Base-by-base conservation (phyloP, 2,329 filamentous ascomycete genomes). In the Arachnopeziza araneosa region DNA sequence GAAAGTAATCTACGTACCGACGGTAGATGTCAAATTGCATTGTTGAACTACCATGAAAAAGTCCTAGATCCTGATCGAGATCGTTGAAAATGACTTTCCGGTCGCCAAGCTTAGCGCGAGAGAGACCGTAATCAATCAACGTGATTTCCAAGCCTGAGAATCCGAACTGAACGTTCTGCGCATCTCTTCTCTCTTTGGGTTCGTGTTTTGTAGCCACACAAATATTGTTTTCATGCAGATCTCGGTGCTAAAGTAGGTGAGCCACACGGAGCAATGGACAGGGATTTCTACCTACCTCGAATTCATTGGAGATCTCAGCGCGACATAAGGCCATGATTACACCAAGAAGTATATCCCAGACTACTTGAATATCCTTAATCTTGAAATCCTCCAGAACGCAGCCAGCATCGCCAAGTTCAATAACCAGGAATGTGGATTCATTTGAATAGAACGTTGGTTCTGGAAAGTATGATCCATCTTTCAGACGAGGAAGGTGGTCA, bases 191-290 rank as follows among this genome's bases (percentile, higher is more conserved):
- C 14, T 52, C n/a, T 8, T 44, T 22, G 14, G 50, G 24, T 24
- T 52, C 21, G 22, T 8, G 50, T n/a, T 24, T 52, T 12, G 8
- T 52, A 23, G 6, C 21, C 14, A 87, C 77, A 63, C 85, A 87
- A 19, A 88, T 72, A 64, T 88, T 87, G 4, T 84, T 84, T 64
- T 88, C 84, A 65, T 88, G 85, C 3, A 88, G 75, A 66, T 88
- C 85, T 6, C 85, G 82, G 66, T 88, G 85, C 83, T 86, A 62
- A 6, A 44, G 14, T 9, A 52, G 24, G 44, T 59, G 19, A 53
- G 52, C 56, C 21, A 21, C 9, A 19, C 24, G n/a, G 12, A 19
- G 23, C 24, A 22, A 52, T 8, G 44, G 19, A 50, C 36, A 14
- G 17, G 17, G 17, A 44, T 44, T 44, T 44, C 36, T n/a, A 50